Evolutionary conservation across 2,329 filamentous ascomycete genomes (phyloP), one percentile per base, ranked within the genome.

Genomic region (Arthrobotrys sphaeroides): DNA sequence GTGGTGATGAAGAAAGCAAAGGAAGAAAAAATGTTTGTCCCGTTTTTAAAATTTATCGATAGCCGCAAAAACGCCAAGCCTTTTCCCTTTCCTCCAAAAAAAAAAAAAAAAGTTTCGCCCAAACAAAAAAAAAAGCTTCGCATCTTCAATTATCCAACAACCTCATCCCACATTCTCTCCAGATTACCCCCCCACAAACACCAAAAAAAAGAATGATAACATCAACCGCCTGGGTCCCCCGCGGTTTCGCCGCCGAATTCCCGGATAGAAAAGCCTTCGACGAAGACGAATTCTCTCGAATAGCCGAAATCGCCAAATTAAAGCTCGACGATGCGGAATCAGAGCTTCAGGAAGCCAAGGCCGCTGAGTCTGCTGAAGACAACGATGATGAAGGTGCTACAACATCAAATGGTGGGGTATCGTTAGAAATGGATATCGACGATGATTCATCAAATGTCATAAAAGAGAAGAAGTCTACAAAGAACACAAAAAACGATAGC

Each of bases 291-390:
- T 91, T 91, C 80, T 87, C 89, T 80, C 88, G 91, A 80, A 93
- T 93, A 84, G 90, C 90, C 13, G 86, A 87, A 81, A 85, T 93
- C 78, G 91, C 91, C 28, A 89, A 90, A 82, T 85, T 92, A 77
- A 91, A 96, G 84, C 87, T 97, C 31, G 92, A 97, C 81, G 95
- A 98, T 83, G 95, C 95, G 24, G 90, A 94, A 81, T 91, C 94
- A 26, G 94, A 95, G 81, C 84, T 96, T 77, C 88, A 90, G 78
- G 89, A 91, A 79, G 93, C 93, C 80, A 86, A 85, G 69, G 82
- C 82, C 36, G 80, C 78, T 12, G 79, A 75, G 10, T 78, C 77
- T 9, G 78, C 78, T 16, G 79, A 80, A 6, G 79, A 80, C 18
- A 78, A 72, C 55, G 78, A 81, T 5, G 78, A 73, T 31, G 80